Conservation (phyloP, 306 rosid genomes). For the Malus domestica region DNA sequence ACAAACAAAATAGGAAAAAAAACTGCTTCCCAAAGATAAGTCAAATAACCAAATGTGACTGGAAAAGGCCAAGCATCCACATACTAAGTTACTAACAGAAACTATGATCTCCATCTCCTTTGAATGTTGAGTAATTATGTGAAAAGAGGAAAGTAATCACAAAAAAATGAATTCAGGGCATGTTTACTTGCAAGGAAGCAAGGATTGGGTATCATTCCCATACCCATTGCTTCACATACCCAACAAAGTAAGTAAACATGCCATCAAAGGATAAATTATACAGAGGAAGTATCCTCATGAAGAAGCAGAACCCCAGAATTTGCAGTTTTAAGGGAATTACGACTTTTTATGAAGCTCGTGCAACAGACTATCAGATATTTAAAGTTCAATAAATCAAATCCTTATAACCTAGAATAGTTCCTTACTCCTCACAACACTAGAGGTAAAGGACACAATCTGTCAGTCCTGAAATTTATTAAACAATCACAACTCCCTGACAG, state of each 20-base stretch:
- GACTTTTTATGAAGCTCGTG: background rate
- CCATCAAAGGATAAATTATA: background rate
- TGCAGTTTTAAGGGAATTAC: background rate
- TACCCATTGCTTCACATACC: background rate
- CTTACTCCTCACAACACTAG: background rate
- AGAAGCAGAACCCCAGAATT: background rate
- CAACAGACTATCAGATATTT: background rate
- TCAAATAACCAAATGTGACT: background rate
- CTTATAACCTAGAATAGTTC: background rate
- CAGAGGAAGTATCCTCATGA: background rate
- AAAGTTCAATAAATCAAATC: background rate
- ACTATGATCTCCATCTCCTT: background rate
- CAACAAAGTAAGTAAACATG: background rate
- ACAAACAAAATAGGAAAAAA: background rate
- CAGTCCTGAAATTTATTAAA: background rate
- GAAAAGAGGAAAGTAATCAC: background rate
- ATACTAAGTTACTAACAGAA: background rate
- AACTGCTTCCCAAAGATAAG: background rate
- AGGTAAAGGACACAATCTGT: background rate
- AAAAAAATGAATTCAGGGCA: background rate
- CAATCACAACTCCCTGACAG: background rate
- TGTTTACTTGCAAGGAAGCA: background rate
- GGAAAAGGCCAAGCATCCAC: background rate
- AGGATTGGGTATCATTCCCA: background rate
- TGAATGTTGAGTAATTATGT: background rate